Evolutionary conservation across 2,329 filamentous ascomycete species (phyloP).

Genomic region (Calonectria fujianensis): DNA sequence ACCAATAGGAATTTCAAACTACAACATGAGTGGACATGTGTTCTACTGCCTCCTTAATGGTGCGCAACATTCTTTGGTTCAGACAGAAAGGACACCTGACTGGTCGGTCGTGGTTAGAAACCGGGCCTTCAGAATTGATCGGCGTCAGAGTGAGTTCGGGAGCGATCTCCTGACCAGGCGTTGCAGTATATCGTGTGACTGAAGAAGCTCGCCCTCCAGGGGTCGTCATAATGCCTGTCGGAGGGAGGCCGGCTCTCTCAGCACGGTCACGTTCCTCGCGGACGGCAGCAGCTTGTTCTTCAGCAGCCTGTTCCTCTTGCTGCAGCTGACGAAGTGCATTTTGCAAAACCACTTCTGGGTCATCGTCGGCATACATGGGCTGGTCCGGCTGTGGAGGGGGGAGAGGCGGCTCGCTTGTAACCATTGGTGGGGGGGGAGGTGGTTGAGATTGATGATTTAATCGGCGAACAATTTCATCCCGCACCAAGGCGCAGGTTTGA

Average conservation of each 20-base stretch:
- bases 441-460: conserved; percentile 51
- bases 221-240: conserved; percentile 58
- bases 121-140: conserved; percentile 69
- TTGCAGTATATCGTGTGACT: conserved; percentile 58
- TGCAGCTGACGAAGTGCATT: conserved; percentile 76
- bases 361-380: conserved; percentile 69
- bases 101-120: conserved; percentile 68
- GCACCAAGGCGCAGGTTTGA: conserved; percentile 73
- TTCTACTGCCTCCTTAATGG: conserved; percentile 77
- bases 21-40: conserved; percentile 78
- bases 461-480: conserved; percentile 73
- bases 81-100: conserved; percentile 77
- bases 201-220: conserved; percentile 55
- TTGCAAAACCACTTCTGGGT: conserved; percentile 75
- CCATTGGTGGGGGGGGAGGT: conserved; percentile 52
- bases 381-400: conserved; percentile 59
- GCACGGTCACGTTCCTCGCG: conserved; percentile 71
- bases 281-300: conserved; percentile 73
- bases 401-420: conserved; percentile 53
- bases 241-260: conserved; percentile 61
- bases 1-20: conserved; percentile 57
- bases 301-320: conserved; percentile 75
- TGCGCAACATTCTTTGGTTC: conserved; percentile 76
- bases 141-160: conserved; percentile 72
- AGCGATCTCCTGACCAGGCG: conserved; percentile 60